Evolutionary conservation across 2,329 filamentous ascomycete genomes (phyloP), one percentile per base, ranked within the genome.

Genomic region (Macrophomina tecta): DNA sequence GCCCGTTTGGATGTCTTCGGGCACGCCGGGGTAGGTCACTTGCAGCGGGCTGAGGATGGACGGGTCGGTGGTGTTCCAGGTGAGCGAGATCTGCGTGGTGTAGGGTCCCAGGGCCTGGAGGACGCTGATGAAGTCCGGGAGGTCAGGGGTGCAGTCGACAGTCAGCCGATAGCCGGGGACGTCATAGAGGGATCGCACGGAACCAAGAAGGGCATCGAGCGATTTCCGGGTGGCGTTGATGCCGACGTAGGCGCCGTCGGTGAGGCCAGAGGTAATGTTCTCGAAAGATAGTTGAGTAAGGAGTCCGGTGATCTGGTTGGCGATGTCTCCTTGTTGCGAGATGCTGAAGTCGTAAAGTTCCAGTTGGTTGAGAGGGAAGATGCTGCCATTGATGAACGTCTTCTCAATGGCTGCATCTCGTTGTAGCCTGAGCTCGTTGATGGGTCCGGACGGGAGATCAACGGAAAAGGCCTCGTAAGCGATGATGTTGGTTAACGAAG

Each of bases 401-500:
- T 23, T 23, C 23, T 45, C 28, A 18, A 60, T 60, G n/a, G 12
- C 2, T 5, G 11, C n/a, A 18, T 36, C 28, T 12, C 23, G 18
- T 12, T 48, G 40, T 0, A 7, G 49, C 3, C 42, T 40, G 7
- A 62, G 45, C 14, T 32, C 34, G 16, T 9, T 48, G 12, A 4
- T 36, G 5, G 36, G 40, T 12, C 14, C 16, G 12, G 16, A 12
- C 5, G 32, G 12, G 5, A 48, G 4, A n/a, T 62, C 1, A 5
- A 18, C n/a, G 7, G 30, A 11, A 63, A 62, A 69, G 14, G 69
- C 63, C 48, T 68, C 68, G 49, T 68, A 69, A 3, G 66, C 69
- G 32, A 70, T 66, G 3, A 70, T 49, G 18, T 70, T 70, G 16
- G 65, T 60, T 6, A 69, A 3, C 4, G 66, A 49, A 7, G 68